phyloP scores from a whole-genome alignment of 108 stramenopile species.

The Nitzschia sp. region DNA sequence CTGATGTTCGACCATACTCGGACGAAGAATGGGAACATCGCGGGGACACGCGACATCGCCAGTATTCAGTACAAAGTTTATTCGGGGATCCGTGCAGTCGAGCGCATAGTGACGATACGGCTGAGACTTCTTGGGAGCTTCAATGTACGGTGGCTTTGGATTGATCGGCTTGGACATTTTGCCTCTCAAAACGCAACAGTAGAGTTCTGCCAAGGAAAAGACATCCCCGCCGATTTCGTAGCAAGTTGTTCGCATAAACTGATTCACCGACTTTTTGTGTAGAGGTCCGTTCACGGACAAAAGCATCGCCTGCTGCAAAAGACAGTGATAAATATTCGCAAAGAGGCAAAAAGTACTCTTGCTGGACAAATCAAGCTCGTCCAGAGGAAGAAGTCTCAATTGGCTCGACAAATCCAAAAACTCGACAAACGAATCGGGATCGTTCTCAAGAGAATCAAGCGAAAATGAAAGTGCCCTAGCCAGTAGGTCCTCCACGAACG shows the following conservation, averaged over 20 bases:
- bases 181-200: conserved; percentile 88
- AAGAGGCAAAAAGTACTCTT: conserved; percentile 81
- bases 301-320: conserved; percentile 91
- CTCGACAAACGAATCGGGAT: conserved; percentile 68
- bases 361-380: conserved; percentile 67
- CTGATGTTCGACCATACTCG: conserved; percentile 70
- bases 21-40: conserved; percentile 55
- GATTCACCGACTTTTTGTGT: conserved; percentile 56
- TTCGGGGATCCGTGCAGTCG: conserved; percentile 59
- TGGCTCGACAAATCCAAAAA: conserved; percentile 87
- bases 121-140: conserved; percentile 73
- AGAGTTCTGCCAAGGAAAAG: conserved; percentile 93
- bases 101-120: conserved; percentile 74
- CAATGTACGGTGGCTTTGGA: conserved; percentile 68
- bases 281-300: conserved; percentile 83
- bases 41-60: conserved; percentile 63
- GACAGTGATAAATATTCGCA: conserved; percentile 91
- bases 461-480: conserved; percentile 67
- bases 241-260: conserved; percentile 83
- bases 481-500: conserved; percentile 64
- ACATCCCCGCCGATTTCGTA: conserved; percentile 95
- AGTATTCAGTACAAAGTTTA: conserved; percentile 80
- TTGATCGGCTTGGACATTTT: conserved; percentile 63
- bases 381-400: conserved; percentile 66
- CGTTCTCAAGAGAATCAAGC: conserved; percentile 58